Percentiles rank a stretch among this genome's conserved stretches.
phyloP scores from a whole-genome alignment of 345 rosid genomes.

The Acer negundo region DNA sequence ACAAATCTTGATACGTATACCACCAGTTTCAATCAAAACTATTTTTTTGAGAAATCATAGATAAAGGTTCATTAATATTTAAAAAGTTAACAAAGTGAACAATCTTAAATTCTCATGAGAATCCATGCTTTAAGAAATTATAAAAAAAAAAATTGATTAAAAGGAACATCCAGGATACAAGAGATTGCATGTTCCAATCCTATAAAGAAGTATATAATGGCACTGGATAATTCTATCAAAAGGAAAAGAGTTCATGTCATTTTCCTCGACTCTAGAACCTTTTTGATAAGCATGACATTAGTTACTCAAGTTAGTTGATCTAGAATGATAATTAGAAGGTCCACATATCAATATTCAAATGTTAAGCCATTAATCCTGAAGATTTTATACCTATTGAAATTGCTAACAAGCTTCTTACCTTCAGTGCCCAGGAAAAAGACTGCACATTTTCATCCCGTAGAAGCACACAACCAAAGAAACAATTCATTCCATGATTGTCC shows the following conservation, averaged over 20 bases:
- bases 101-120: background rate
- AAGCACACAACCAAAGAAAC: slow-evolving; percentile 57
- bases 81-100: background rate
- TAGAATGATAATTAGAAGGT: background rate
- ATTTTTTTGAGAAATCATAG: background rate
- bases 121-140: background rate
- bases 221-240: background rate
- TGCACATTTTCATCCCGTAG: slow-evolving; percentile 54
- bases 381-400: background rate
- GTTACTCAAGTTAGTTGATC: background rate
- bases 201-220: background rate
- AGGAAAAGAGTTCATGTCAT: background rate
- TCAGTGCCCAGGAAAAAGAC: slow-evolving; percentile 66
- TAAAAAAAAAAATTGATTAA: background rate
- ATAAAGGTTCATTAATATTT: background rate
- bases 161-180: background rate
- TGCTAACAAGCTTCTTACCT: slow-evolving; percentile 35
- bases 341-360: background rate
- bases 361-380: background rate
- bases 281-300: background rate
- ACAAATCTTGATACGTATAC: background rate
- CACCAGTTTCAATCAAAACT: background rate
- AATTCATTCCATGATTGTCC: slow-evolving; percentile 55
- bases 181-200: background rate
- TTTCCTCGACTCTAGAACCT: background rate